phyloP scores from a whole-genome alignment of 306 rosid genomes.

The Gastrolobium villosum region DNA sequence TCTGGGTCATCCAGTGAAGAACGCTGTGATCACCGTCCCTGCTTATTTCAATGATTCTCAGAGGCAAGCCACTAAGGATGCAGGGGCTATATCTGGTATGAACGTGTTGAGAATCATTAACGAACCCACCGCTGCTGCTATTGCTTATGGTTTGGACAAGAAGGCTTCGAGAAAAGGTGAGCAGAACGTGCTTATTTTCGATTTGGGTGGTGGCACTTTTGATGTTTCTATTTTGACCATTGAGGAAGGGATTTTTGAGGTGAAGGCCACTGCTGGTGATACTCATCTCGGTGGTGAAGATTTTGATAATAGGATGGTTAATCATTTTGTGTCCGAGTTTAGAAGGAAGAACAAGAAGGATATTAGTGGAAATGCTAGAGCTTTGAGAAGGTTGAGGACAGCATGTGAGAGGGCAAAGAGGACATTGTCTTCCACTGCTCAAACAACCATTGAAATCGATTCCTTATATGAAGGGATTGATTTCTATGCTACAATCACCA shows the following conservation, averaged over 20 bases:
- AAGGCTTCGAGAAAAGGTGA: slow-evolving; percentile 76
- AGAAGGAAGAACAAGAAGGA: slow-evolving; percentile 80
- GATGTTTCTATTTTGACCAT: slow-evolving; percentile 78
- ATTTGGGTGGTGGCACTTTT: slow-evolving; percentile 83
- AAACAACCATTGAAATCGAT: slow-evolving; percentile 83
- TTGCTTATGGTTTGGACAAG: slow-evolving; percentile 85
- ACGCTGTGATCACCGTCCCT: slow-evolving; percentile 82
- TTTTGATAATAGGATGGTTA: slow-evolving; percentile 84
- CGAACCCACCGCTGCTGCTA: slow-evolving; percentile 88
- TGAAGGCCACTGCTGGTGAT: slow-evolving; percentile 86
- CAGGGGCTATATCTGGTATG: slow-evolving; percentile 70
- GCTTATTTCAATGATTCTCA: slow-evolving; percentile 92
- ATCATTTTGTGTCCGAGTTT: slow-evolving; percentile 78
- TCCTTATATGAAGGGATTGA: slow-evolving; percentile 83
- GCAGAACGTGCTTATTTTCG: slow-evolving; percentile 80
- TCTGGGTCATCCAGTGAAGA: slow-evolving; percentile 66
- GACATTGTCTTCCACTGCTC: slow-evolving; percentile 71
- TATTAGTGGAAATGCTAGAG: slow-evolving; percentile 72
- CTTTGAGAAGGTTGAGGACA: slow-evolving; percentile 80
- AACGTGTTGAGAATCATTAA: slow-evolving; percentile 82
- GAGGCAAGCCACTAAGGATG: slow-evolving; percentile 88
- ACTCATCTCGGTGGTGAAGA: slow-evolving; percentile 92
- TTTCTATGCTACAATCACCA: slow-evolving; percentile 73
- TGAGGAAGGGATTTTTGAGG: slow-evolving; percentile 89
- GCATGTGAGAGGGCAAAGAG: slow-evolving; percentile 87